Base-by-base conservation (phyloP, 345 rosid genomes). In the Lagerstroemia speciosa region DNA sequence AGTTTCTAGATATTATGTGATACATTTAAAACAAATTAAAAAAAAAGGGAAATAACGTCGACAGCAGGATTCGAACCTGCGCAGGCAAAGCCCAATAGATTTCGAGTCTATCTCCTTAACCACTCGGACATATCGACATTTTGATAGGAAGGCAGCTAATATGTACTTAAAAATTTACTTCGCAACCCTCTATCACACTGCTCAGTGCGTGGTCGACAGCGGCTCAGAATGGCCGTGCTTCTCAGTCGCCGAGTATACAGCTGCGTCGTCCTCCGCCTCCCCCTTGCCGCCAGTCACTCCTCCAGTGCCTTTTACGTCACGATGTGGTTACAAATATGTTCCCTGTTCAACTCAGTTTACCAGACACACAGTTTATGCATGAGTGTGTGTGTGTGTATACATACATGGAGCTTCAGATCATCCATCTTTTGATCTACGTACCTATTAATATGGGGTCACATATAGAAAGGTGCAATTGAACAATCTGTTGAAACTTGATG, bases 51-150 rank as follows among this genome's bases (percentile, higher is more conserved):
- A 36, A 36, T 36, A 36, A 36, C 98, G 96, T 91, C 97, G 87
- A 86, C 89, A 87, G 94, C 91, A 91, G 97, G 94, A 93, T 91
- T 93, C 97, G 94, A 90, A 89, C 96, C 98, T 89, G 96, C 92
- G 74, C 65, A 36, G 10, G 29, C 45, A 1, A 17, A 36, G 98
- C 95, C 99, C 96, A 94, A 88, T 86, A 87, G 96, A 91, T 86
- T 94, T 91, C 91, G 86, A 86, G 92, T 89, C 92, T 86, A 86
- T 85, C 96, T 91, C 94, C 96, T 91, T 93, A 86, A 90, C 92
- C 96, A 87, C 94, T 91, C 94, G 90, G 94, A 91, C 96, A 90
- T 91, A 91, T 89, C 87, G 94, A 89, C 94, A n/a, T n/a, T n/a
- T n/a, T n/a, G n/a, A n/a, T n/a, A n/a, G n/a, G n/a, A n/a, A n/a